Percentiles rank a stretch among this genome's conserved stretches.
Conservation (phyloP, 164 flowering plant genomes). For the Magnolia kwangsiensis region DNA sequence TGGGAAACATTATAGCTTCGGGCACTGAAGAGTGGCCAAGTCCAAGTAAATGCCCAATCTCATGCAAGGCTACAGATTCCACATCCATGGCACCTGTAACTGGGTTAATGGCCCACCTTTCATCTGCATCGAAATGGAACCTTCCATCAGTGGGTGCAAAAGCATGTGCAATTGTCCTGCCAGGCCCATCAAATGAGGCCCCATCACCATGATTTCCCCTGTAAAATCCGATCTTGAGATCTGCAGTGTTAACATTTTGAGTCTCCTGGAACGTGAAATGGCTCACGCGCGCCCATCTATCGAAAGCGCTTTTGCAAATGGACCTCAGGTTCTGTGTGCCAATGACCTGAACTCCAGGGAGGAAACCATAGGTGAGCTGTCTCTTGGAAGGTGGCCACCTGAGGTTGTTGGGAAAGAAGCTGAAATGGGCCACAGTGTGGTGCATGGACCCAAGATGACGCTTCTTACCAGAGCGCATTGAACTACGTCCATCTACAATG, state of each 20-base stretch:
- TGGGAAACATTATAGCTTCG: conserved; percentile 76
- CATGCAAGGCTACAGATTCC: conserved; percentile 84
- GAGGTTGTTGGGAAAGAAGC: conserved; percentile 29
- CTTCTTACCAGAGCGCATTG: conserved; percentile 14
- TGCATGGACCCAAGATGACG: conserved; percentile 1
- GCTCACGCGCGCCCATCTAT: conserved; percentile 49
- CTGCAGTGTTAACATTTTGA: conserved; percentile 20
- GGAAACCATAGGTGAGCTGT: conserved; percentile 51
- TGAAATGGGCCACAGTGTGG: background rate
- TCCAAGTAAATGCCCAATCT: conserved; percentile 87
- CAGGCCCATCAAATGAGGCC: conserved; percentile 64
- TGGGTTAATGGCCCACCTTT: conserved; percentile 44
- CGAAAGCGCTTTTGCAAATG: conserved; percentile 50
- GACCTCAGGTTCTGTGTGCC: conserved; percentile 27
- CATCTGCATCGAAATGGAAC: conserved; percentile 61
- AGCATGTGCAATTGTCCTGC: conserved; percentile 77
- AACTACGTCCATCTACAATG: conserved; percentile 18
- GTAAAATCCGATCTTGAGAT: conserved; percentile 67
- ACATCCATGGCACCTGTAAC: conserved; percentile 35
- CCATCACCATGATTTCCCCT: conserved; percentile 72
- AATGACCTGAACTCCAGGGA: conserved; percentile 21
- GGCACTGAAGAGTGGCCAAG: conserved; percentile 62
- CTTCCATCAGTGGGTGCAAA: conserved; percentile 67
- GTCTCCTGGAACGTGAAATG: conserved; percentile 44
- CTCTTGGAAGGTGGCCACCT: conserved; percentile 41